Base-by-base conservation (phyloP, 1,284 basidiomycete species). In the Pseudomicrostroma phylloplanum region DNA sequence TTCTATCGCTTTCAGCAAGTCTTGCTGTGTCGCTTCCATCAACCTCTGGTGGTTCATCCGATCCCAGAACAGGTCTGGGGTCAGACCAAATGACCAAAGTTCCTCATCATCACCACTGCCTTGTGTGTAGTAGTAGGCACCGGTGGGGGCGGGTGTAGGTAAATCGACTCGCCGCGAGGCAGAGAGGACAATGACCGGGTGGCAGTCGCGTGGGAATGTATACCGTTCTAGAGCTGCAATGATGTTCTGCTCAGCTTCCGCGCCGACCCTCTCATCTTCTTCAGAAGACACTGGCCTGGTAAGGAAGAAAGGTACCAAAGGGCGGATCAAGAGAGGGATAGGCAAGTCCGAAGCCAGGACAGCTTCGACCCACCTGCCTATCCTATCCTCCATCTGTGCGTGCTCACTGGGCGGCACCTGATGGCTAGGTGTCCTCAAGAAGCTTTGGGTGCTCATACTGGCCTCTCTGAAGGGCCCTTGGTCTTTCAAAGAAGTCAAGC, bases 61-160 rank as follows among this genome's bases (percentile, higher is more conserved):
- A 6, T 56, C 4, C 91, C 91, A 93, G 73, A 88, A 92, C 12
- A 87, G 63, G 9, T 80, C 71, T 0, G 91, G 89, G 0, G 86
- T 88, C 59, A 92, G 80, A 1, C 89, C 89, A 84, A 88, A 69
- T 1, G 88, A 85, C 90, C 90, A 92, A 8, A 88, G 81, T 75
- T 92, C 91, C 71, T 92, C 90, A 71, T 92, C 91, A 72, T 92
- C 90, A 0, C 90, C 91, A 0, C 89, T 89, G 1, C 91, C 91
- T 79, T 93, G 91, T 8, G 93, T 85, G 71, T 93, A 93, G 4
- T 85, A 82, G 72, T 86, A 92, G 0, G 30, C 6, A 12, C 40
- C 40, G 12, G 55, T 19, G 26, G 26, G 39, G 15, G 36, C 43
- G 39, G 30, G 42, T 25, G 56, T 26, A 40, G 36, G 56, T 46